Evolutionary conservation across 1,139 yeast genomes (phyloP).

Genomic region (Spathaspora sp.): DNA sequence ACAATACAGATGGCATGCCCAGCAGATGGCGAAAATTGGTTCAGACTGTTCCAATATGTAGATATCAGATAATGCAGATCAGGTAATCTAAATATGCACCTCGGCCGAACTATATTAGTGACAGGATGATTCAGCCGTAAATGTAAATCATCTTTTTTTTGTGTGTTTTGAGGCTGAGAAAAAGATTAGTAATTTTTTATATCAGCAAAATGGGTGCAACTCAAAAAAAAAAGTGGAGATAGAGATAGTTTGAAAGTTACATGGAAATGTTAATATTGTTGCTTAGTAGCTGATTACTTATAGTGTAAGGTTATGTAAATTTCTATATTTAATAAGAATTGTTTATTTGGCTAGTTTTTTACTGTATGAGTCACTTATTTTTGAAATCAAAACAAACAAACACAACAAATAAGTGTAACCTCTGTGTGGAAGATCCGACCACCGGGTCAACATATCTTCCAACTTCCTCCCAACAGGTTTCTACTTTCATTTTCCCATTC

Average conservation of each 20-base stretch:
- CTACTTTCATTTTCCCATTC: not conserved
- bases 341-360: not conserved
- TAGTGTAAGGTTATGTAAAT: not conserved
- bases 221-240: not conserved
- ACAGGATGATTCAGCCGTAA: conserved; percentile 1
- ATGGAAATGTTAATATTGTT: not conserved
- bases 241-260: not conserved
- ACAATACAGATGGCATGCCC: no score
- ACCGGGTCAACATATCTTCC: not conserved
- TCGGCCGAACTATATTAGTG: not conserved
- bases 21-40: no score
- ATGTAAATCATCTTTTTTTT: not conserved
- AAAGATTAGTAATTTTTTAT: not conserved
- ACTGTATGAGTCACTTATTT: not conserved
- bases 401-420: not conserved
- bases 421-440: not conserved
- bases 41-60: no score
- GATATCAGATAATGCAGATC: no score
- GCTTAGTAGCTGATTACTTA: no score
- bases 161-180: not conserved
- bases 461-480: not conserved
- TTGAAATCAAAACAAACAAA: no score
- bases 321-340: not conserved
- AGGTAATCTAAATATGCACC: not conserved
- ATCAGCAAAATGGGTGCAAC: not conserved